These are phyloP conservation scores for Monascus ruber DNA, from an alignment of 2,329 filamentous ascomycete genomes.

Conservation along the genomic window DNA sequence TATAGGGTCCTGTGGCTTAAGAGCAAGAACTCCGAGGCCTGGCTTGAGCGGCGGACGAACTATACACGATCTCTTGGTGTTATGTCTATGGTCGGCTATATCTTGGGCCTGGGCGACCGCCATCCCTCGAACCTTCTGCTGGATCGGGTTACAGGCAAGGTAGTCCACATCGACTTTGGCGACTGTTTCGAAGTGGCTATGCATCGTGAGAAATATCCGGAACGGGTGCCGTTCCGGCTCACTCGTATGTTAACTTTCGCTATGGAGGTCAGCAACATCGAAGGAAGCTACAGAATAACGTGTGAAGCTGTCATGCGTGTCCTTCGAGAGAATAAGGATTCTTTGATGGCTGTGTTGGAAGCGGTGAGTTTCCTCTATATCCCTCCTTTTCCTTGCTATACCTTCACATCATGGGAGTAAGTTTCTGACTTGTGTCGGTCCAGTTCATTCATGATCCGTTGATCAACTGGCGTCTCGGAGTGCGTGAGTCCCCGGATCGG, in stretches of 20 bases:
- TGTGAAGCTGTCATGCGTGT: constrained; percentile 99
- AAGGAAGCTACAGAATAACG: constrained; percentile 94
- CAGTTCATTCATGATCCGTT: constrained; percentile 99
- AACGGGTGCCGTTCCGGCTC: constrained; percentile 91
- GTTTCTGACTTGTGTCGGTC: constrained; percentile 10
- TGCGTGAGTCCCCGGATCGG: constrained; percentile 49
- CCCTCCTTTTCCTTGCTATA: neutral
- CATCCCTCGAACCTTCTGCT: constrained; percentile 98
- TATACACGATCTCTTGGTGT: constrained; percentile 95
- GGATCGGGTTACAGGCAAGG: constrained; percentile 88
- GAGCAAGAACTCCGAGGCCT: constrained; percentile 94
- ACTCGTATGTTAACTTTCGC: constrained; percentile 99
- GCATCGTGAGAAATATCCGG: constrained; percentile 98
- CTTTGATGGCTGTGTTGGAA: constrained; percentile 94
- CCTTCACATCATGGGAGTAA: neutral
- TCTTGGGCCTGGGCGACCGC: constrained; percentile 87
- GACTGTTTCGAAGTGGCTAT: constrained; percentile 99
- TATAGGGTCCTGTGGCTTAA: constrained; percentile 98
- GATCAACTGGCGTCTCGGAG: constrained; percentile 81
- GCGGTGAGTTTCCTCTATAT: constrained; percentile 54
- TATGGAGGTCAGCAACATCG: constrained; percentile 99
- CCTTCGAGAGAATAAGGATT: constrained; percentile 92
- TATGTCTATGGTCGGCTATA: constrained; percentile 99
- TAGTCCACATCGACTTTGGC: constrained; percentile 94
- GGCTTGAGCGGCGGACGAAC: constrained; percentile 95